Conservation (phyloP, 2,329 filamentous ascomycete genomes). For the Colletotrichum noveboracense region DNA sequence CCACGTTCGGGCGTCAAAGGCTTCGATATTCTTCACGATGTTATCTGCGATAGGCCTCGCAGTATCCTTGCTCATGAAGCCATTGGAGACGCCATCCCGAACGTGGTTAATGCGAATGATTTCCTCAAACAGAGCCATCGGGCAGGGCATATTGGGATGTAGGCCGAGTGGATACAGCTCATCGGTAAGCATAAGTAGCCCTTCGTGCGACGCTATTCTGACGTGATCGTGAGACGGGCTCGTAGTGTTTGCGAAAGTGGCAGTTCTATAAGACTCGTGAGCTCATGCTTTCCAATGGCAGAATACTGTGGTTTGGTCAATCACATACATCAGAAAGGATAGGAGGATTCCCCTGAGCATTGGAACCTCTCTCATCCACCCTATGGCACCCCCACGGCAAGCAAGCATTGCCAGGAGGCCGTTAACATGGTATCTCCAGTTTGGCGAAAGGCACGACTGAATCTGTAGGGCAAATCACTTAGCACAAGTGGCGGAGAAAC, state of each 20-base stretch:
- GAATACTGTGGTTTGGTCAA: too few species aligned
- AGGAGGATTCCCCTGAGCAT: neutral
- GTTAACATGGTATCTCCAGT: constrained; percentile 19
- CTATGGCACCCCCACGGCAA: neutral
- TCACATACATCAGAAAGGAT: constrained; percentile 1
- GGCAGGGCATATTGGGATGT: constrained; percentile 33
- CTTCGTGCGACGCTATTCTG: constrained; percentile 27
- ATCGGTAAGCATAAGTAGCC: constrained; percentile 29
- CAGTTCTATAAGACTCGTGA: constrained; percentile 25
- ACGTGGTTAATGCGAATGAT: constrained; percentile 41
- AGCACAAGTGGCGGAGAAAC: neutral
- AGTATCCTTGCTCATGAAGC: constrained; percentile 13
- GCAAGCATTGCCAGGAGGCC: constrained; percentile 17
- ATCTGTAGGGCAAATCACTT: neutral
- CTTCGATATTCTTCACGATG: constrained; percentile 26
- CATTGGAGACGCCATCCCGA: constrained; percentile 26
- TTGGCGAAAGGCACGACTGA: constrained; percentile 6
- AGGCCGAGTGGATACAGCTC: constrained; percentile 21
- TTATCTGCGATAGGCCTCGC: neutral
- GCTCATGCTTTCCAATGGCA: neutral
- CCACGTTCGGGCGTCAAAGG: constrained; percentile 35
- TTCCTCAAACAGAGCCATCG: constrained; percentile 34
- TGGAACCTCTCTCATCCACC: neutral
- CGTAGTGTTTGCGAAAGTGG: constrained; percentile 40
- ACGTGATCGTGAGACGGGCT: constrained; percentile 36